A percentile compares a stretch with the other conserved stretches of the same genome.
These are phyloP conservation scores for Rachicladosporium sp. DNA, from an alignment of 2,329 filamentous ascomycete genomes.

Conservation along the genomic window DNA sequence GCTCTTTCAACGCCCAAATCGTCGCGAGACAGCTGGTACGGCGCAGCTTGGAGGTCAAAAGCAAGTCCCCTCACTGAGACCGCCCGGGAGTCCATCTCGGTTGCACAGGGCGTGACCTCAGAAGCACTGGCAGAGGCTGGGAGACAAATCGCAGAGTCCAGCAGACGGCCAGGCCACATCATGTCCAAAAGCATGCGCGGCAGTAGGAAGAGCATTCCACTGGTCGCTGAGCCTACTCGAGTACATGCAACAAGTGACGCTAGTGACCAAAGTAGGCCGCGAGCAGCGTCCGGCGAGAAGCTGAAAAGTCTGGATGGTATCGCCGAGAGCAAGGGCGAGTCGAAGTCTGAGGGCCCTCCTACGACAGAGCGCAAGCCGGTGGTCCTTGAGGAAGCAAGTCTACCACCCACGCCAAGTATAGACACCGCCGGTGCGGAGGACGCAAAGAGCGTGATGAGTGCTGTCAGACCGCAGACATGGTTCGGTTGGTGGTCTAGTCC, in stretches of 20 bases:
- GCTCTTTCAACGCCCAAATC: neutral
- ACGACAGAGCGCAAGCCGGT: slow-evolving; percentile 9
- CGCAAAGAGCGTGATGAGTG: slow-evolving; percentile 8
- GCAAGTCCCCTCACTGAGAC: slow-evolving; percentile 35
- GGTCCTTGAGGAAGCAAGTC: slow-evolving; percentile 25
- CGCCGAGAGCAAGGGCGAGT: slow-evolving; percentile 13
- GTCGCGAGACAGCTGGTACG: slow-evolving; percentile 29
- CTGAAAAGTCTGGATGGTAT: slow-evolving; percentile 10
- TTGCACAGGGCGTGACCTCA: slow-evolving; percentile 30
- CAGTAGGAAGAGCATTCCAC: slow-evolving; percentile 33
- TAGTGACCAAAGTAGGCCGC: slow-evolving; percentile 13
- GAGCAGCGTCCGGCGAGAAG: slow-evolving; percentile 15
- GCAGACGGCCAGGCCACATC: slow-evolving; percentile 11
- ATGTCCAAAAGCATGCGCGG: slow-evolving; percentile 31
- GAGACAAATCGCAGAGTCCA: slow-evolving; percentile 10
- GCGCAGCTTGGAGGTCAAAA: slow-evolving; percentile 34
- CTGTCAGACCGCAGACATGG: slow-evolving; percentile 24
- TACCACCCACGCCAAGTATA: slow-evolving; percentile 30
- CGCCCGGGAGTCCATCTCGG: slow-evolving; percentile 33
- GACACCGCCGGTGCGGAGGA: slow-evolving; percentile 13
- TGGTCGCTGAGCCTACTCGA: slow-evolving; percentile 34
- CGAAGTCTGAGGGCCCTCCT: no score
- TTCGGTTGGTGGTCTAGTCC: slow-evolving; percentile 38
- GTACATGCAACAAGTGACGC: slow-evolving; percentile 30
- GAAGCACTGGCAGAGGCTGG: slow-evolving; percentile 25